Conservation (phyloP, 2,329 filamentous ascomycete species). For the Fusarium palustre region DNA sequence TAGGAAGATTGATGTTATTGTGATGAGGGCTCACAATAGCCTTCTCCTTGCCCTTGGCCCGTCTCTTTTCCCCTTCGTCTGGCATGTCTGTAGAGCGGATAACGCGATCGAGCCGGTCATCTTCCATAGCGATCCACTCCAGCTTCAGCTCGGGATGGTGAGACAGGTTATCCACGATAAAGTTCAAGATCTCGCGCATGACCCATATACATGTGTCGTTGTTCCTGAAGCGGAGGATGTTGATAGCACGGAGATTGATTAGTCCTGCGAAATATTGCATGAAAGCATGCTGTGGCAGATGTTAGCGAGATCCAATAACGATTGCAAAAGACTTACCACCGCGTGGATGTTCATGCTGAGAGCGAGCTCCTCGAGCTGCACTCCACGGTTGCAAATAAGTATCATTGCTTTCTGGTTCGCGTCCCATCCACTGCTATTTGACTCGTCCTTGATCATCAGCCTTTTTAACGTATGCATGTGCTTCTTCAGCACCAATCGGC, state of each 20-base stretch:
- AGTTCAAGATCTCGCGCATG: slow-evolving; percentile 67
- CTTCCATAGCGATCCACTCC: slow-evolving; percentile 69
- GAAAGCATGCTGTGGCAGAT: slow-evolving; percentile 62
- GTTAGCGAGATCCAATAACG: slow-evolving; percentile 17
- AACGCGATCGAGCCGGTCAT: slow-evolving; percentile 62
- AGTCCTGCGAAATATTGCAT: slow-evolving; percentile 65
- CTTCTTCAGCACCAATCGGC: slow-evolving; percentile 66
- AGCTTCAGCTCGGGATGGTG: slow-evolving; percentile 67
- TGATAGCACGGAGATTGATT: slow-evolving; percentile 64
- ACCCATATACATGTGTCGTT: slow-evolving; percentile 69
- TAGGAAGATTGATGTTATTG: slow-evolving; percentile 42
- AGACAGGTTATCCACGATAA: slow-evolving; percentile 68
- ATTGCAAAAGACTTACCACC: slow-evolving; percentile 59
- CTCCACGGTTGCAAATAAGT: slow-evolving; percentile 64
- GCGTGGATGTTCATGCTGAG: slow-evolving; percentile 65
- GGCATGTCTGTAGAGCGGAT: slow-evolving; percentile 54
- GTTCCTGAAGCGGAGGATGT: slow-evolving; percentile 65
- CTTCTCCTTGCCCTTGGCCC: slow-evolving; percentile 54
- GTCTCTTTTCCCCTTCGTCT: slow-evolving; percentile 48
- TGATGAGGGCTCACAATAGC: slow-evolving; percentile 30
- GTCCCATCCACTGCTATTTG: slow-evolving; percentile 65
- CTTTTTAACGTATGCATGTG: slow-evolving; percentile 66
- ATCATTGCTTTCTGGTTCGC: slow-evolving; percentile 65
- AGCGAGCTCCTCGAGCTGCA: slow-evolving; percentile 66
- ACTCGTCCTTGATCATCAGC: slow-evolving; percentile 71